These are phyloP conservation scores for Colletotrichum cereale DNA, from an alignment of 2,329 filamentous ascomycete species.

Conservation along the genomic window DNA sequence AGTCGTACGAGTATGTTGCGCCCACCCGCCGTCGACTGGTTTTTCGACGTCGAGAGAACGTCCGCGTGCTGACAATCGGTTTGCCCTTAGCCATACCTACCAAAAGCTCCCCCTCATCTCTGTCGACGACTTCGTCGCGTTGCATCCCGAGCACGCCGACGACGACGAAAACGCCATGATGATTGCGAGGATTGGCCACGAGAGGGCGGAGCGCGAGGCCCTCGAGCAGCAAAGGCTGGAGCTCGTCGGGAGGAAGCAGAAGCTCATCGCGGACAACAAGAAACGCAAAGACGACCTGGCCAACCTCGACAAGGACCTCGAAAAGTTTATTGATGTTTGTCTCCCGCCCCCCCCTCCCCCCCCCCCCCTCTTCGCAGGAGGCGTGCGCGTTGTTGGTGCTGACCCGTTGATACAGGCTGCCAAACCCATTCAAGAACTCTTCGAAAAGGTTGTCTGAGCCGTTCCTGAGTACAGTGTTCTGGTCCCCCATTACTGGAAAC, in stretches of 20 bases:
- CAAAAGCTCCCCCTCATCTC: slow-evolving; percentile 87
- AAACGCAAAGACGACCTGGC: slow-evolving; percentile 93
- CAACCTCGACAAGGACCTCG: slow-evolving; percentile 90
- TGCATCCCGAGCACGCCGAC: slow-evolving; percentile 80
- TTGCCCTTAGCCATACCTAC: slow-evolving; percentile 80
- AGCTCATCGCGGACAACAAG: slow-evolving; percentile 80
- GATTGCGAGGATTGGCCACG: slow-evolving; percentile 91
- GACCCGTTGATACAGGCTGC: slow-evolving; percentile 70
- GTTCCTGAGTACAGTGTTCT: not conserved
- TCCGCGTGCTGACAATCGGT: slow-evolving; percentile 43
- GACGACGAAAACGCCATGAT: slow-evolving; percentile 85
- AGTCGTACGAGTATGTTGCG: slow-evolving; percentile 82
- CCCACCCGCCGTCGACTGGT: not conserved
- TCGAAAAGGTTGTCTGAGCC: slow-evolving; percentile 76
- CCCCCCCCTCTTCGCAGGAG: not conserved
- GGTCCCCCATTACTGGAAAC: not conserved
- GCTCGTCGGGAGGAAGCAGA: slow-evolving; percentile 74
- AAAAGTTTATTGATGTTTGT: slow-evolving; percentile 91
- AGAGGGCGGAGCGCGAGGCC: slow-evolving; percentile 84
- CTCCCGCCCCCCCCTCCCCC: no score
- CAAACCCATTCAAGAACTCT: slow-evolving; percentile 87
- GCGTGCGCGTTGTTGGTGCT: slow-evolving; percentile 34
- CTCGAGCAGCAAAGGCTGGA: slow-evolving; percentile 88
- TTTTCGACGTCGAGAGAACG: slow-evolving; percentile 34
- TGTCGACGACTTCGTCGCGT: slow-evolving; percentile 81